These are phyloP conservation scores for Parachlorella kessleri DNA, from an alignment of 139 green algal genomes.

Conservation along the genomic window DNA sequence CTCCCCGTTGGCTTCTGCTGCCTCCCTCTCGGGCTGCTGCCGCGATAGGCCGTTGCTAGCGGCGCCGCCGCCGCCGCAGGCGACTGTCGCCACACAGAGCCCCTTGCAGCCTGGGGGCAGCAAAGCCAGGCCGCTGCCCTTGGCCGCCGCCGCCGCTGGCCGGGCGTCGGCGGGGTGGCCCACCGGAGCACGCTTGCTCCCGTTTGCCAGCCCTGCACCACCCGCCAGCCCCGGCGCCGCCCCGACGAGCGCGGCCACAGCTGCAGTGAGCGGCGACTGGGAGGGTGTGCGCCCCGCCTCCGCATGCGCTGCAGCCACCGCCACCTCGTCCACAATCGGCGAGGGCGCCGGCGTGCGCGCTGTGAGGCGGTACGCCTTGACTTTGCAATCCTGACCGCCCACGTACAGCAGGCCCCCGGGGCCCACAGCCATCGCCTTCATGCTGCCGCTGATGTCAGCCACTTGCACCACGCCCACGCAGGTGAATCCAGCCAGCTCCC, in stretches of 20 bases:
- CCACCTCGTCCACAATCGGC: neutral
- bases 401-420: constrained; percentile 42
- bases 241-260: neutral
- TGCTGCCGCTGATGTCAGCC: constrained; percentile 31
- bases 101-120: too few species aligned
- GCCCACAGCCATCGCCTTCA: constrained; percentile 36
- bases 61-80: neutral
- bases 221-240: neutral
- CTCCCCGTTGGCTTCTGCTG: neutral
- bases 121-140: too few species aligned
- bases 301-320: neutral
- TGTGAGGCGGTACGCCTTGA: constrained; percentile 3
- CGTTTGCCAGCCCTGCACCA: neutral
- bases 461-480: constrained; percentile 38
- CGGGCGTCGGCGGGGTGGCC: too few species aligned
- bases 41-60: neutral
- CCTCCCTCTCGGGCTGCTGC: neutral
- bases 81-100: too few species aligned
- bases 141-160: too few species aligned
- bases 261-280: neutral
- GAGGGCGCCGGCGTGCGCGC: neutral
- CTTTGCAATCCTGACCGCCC: constrained; percentile 48
- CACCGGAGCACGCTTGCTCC: neutral
- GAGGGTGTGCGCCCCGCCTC: neutral
- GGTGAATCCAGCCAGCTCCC: constrained; percentile 23